Conservation (phyloP, 345 rosid species). For the Corymbia maculata region DNA sequence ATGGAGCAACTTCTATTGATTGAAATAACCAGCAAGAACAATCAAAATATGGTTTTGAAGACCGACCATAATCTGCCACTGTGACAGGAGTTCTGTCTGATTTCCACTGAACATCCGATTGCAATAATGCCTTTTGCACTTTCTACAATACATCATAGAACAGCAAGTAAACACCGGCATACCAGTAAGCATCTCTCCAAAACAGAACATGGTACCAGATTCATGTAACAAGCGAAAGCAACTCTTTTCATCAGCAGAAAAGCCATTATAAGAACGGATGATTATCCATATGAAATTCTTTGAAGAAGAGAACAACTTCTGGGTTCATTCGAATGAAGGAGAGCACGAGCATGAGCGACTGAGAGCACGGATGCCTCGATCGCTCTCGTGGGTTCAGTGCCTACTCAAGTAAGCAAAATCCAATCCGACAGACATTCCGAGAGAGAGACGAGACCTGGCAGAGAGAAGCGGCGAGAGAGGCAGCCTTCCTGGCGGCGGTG, state of each 20-base stretch:
- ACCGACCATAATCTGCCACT: constrained; percentile 93
- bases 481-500: constrained; percentile 87
- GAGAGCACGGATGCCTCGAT: neutral
- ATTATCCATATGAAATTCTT: neutral
- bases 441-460: constrained; percentile 43
- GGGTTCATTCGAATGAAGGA: neutral
- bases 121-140: constrained; percentile 70
- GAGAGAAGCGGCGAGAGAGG: constrained; percentile 82
- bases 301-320: neutral
- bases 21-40: neutral
- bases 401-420: neutral
- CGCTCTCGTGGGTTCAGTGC: neutral
- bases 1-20: neutral
- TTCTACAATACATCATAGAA: constrained; percentile 37
- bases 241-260: neutral
- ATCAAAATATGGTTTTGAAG: neutral
- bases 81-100: constrained; percentile 90
- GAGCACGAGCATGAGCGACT: neutral
- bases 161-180: neutral
- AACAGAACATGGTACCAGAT: neutral
- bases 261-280: neutral
- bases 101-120: constrained; percentile 88
- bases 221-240: neutral
- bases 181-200: neutral
- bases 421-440: neutral